Base-by-base conservation (phyloP, 1,139 yeast genomes). In the Hemisphaericaspora subhashii region DNA sequence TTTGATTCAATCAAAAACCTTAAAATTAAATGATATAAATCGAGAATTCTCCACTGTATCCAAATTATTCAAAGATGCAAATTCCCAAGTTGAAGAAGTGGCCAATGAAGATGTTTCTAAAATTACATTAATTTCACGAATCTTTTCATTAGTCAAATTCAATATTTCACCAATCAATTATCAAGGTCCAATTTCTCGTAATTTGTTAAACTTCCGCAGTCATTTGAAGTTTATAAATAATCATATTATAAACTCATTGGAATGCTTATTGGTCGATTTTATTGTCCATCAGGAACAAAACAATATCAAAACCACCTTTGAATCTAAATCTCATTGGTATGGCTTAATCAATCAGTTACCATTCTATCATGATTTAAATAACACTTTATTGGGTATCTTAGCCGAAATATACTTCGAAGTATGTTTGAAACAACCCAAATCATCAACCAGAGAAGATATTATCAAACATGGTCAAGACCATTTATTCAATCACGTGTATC, bases 151-250 rank as follows among this genome's bases (percentile, higher is more conserved):
- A 33, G 72, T 77, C 42, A 72, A 70, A 45, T 64, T 81, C 31
- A 58, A 68, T 31, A 68, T 74, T 15, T 79, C 81, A 17, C 82
- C 85, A 4, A 72, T 77, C 25, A 80, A 79, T 45, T 72, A 82
- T 54, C 77, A 78, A 42, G 92, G 92, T 0, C 90, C 92, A 4
- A 66, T 85, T 31, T 83, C 86, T 17, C 72, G 84, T 45, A 72
- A 74, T 38, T 66, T 86, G 26, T 64, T 84, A 40, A 71, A 77
- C 31, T 86, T 84, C 56, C 76, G 92, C 54, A 83, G 89, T 12
- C 81, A 82, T 42, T 59, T 83, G 36, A 73, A 79, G 42, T 76
- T 77, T 38, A 62, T 85, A 36, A 71, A 73, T 26, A 62, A 61
- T 14, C 72, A 72, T 35, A 58, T 81, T 33, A 74, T 79, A 41